Conservation (phyloP, 2,329 filamentous ascomycete species). For the Penicillium corylophilum region DNA sequence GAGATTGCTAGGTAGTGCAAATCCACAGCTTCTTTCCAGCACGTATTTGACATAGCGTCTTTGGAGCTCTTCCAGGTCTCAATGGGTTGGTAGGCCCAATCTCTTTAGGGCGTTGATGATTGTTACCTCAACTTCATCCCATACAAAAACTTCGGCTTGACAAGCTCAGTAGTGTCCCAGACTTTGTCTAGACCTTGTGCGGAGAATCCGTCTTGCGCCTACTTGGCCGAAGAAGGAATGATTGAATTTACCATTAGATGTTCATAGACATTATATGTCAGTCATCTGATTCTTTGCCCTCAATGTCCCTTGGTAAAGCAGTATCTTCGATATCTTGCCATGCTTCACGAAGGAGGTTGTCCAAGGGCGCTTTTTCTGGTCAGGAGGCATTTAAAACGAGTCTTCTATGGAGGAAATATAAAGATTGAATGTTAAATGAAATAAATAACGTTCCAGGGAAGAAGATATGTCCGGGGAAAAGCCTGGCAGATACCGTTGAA, state of each 20-base stretch:
- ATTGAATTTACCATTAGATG: conserved; percentile 25
- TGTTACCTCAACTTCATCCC: too few species aligned
- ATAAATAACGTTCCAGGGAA: too few species aligned
- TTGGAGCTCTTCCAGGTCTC: conserved; percentile 16
- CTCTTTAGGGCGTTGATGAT: conserved; percentile 15
- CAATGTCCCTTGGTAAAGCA: conserved; percentile 2
- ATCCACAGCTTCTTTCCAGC: conserved; percentile 12
- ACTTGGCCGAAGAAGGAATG: conserved; percentile 15
- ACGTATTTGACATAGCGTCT: conserved; percentile 24
- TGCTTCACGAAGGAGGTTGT: conserved; percentile 18
- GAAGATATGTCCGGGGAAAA: too few species aligned
- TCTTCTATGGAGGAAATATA: too few species aligned
- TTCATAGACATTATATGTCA: conserved; percentile 35
- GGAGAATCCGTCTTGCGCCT: conserved; percentile 11
- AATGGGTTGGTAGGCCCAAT: conserved; percentile 11
- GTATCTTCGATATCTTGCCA: conserved; percentile 5
- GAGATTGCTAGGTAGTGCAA: conserved; percentile 27
- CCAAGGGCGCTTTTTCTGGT: too few species aligned
- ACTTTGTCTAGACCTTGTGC: conserved; percentile 6
- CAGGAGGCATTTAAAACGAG: too few species aligned
- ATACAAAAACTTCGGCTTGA: conserved; percentile 1
- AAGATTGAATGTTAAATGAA: too few species aligned
- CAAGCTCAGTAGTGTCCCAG: conserved; percentile 3
- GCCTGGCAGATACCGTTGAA: too few species aligned
- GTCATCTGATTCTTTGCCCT: conserved; percentile 14